Conservation (phyloP, 2,329 filamentous ascomycete genomes). For the Aspergillus hortae region DNA sequence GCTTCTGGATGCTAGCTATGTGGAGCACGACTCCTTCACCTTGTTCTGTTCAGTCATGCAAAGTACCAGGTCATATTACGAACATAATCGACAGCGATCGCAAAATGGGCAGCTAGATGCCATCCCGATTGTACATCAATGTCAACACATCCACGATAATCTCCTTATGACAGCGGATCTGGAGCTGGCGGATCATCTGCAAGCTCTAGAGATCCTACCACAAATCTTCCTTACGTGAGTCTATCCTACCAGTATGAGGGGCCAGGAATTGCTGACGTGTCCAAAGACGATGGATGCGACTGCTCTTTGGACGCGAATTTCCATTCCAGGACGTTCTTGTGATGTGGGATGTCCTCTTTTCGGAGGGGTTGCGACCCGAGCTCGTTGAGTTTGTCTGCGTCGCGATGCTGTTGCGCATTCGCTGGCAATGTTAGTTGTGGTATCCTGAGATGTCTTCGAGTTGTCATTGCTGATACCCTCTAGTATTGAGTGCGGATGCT, state of each 20-base stretch:
- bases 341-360: conserved; percentile 90
- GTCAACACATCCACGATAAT: conserved; percentile 80
- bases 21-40: conserved; percentile 88
- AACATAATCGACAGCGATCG: conserved; percentile 54
- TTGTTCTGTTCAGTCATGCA: conserved; percentile 88
- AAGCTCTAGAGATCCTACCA: conserved; percentile 81
- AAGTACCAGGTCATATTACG: conserved; percentile 80
- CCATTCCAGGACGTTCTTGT: conserved; percentile 77
- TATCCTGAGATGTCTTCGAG: neutral
- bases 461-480: neutral
- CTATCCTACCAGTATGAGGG: neutral
- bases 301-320: conserved; percentile 91
- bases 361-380: conserved; percentile 74
- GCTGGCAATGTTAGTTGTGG: conserved; percentile 70
- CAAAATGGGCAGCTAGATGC: conserved; percentile 46
- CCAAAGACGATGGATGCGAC: conserved; percentile 72
- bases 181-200: conserved; percentile 77
- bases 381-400: conserved; percentile 89
- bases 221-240: conserved; percentile 91
- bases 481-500: conserved; percentile 83
- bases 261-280: conserved; percentile 10
- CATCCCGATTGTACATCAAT: conserved; percentile 78
- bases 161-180: conserved; percentile 75
- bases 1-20: conserved; percentile 66
- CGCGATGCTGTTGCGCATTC: conserved; percentile 85